Percentiles rank a stretch among this genome's conserved stretches.
These are phyloP conservation scores for Camelina neglecta DNA, from an alignment of 345 rosid genomes.

Conservation along the genomic window DNA sequence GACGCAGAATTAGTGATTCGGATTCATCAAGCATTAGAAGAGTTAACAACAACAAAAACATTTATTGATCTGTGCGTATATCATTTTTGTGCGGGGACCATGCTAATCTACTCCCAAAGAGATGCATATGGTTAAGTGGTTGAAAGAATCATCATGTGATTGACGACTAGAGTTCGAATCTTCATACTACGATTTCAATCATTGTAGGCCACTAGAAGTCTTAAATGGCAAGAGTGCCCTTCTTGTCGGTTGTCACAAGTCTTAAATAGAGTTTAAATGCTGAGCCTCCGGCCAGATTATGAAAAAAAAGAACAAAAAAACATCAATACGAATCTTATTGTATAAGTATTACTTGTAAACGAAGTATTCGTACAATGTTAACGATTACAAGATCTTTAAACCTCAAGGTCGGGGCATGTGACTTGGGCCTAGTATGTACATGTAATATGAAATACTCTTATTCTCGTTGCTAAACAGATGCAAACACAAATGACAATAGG, in stretches of 20 bases:
- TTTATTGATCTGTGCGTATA: background rate
- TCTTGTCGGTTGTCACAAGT: no score
- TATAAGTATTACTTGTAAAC: background rate
- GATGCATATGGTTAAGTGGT: background rate
- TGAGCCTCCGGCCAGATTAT: background rate
- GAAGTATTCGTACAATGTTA: background rate
- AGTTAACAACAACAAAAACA: background rate
- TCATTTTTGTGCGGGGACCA: background rate
- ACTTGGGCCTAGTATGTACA: background rate
- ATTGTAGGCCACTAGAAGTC: background rate
- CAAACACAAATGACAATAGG: background rate
- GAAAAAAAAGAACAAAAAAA: background rate
- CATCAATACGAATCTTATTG: background rate
- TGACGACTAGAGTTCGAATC: background rate
- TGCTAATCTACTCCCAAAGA: background rate
- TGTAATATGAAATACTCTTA: background rate
- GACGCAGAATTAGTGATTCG: background rate
- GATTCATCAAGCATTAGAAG: background rate
- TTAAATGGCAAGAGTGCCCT: background rate
- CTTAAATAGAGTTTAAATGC: background rate
- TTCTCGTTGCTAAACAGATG: background rate
- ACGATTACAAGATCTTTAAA: slow-evolving; percentile 9
- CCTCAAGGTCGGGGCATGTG: background rate
- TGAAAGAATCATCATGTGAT: background rate
- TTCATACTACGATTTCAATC: background rate